Evolutionary conservation across 192 early-diverging fungal genomes (phyloP).

Genomic region (Endogone sp.): DNA sequence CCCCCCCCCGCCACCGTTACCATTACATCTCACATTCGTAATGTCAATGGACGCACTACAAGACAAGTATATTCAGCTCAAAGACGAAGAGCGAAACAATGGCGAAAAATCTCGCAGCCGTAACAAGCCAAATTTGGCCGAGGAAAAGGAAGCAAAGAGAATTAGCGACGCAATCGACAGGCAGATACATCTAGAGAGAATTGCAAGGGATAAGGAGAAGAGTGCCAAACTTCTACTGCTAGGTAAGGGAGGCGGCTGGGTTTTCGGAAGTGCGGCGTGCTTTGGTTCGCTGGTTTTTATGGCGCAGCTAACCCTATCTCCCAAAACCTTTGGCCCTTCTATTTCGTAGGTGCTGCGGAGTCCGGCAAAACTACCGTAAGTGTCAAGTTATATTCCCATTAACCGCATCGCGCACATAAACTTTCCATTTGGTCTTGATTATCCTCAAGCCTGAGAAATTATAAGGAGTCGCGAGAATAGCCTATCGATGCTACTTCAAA

Average conservation of each 20-base stretch:
- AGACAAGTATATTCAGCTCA: not conserved
- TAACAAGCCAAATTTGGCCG: not conserved
- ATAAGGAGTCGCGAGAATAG: no score
- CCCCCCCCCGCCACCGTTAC: no score
- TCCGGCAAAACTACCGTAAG: conserved; percentile 41
- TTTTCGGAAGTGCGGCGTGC: no score
- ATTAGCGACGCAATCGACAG: conserved; percentile 2
- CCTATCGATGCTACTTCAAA: no score
- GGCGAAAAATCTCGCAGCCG: not conserved
- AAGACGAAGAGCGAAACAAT: not conserved
- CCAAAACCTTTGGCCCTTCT: not conserved
- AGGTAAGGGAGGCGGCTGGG: not conserved
- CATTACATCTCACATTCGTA: no score
- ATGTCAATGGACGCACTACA: no score
- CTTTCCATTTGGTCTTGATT: no score
- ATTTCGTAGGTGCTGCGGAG: conserved; percentile 35
- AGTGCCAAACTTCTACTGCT: conserved; percentile 14
- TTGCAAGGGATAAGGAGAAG: conserved; percentile 3
- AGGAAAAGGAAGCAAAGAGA: conserved; percentile 8
- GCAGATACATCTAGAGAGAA: not conserved
- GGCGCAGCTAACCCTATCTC: not conserved
- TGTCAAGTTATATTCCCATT: conserved; percentile 17
- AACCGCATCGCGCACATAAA: conserved; percentile 18
- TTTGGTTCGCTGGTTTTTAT: not conserved
- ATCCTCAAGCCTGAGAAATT: no score